Evolutionary conservation across 2,329 filamentous ascomycete genomes (phyloP).

Genomic region (Penicillium sp.): DNA sequence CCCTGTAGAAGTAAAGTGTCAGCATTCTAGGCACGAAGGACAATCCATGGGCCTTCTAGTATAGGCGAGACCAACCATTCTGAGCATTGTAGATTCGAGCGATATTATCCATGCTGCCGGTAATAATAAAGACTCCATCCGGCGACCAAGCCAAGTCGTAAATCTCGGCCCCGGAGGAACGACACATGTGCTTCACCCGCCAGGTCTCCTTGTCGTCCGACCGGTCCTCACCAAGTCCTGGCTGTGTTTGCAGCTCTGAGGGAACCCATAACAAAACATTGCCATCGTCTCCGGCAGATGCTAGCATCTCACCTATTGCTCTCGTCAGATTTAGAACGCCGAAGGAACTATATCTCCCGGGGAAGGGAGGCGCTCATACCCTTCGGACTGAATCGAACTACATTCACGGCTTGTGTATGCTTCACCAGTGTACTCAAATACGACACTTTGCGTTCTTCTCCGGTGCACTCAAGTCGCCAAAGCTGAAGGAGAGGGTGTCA

Average conservation of each 20-base stretch:
- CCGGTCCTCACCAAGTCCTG: slow-evolving; percentile 77
- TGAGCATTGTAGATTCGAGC: slow-evolving; percentile 94
- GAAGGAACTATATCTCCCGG: not conserved
- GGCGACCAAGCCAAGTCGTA: slow-evolving; percentile 99
- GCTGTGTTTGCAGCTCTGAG: slow-evolving; percentile 70
- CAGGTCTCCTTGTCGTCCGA: slow-evolving; percentile 95
- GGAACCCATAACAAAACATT: slow-evolving; percentile 97
- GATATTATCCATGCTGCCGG: slow-evolving; percentile 98
- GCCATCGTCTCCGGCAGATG: slow-evolving; percentile 94
- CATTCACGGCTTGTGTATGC: slow-evolving; percentile 96
- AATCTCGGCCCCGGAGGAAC: slow-evolving; percentile 91
- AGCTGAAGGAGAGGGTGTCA: slow-evolving; percentile 60
- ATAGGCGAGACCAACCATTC: slow-evolving; percentile 65
- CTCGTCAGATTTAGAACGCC: not conserved
- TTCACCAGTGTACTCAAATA: slow-evolving; percentile 91
- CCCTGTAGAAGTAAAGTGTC: slow-evolving; percentile 46
- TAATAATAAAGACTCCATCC: slow-evolving; percentile 95
- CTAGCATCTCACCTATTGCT: slow-evolving; percentile 80
- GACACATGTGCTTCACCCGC: slow-evolving; percentile 97
- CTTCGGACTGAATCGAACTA: slow-evolving; percentile 92
- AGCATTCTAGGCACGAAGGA: slow-evolving; percentile 21
- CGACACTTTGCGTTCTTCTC: slow-evolving; percentile 84
- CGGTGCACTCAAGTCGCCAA: slow-evolving; percentile 85
- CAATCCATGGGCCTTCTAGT: not conserved
- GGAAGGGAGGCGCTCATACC: slow-evolving; percentile 56